Base-by-base conservation (phyloP, 2,329 filamentous ascomycete genomes). In the Decorospora gaudefroyi region DNA sequence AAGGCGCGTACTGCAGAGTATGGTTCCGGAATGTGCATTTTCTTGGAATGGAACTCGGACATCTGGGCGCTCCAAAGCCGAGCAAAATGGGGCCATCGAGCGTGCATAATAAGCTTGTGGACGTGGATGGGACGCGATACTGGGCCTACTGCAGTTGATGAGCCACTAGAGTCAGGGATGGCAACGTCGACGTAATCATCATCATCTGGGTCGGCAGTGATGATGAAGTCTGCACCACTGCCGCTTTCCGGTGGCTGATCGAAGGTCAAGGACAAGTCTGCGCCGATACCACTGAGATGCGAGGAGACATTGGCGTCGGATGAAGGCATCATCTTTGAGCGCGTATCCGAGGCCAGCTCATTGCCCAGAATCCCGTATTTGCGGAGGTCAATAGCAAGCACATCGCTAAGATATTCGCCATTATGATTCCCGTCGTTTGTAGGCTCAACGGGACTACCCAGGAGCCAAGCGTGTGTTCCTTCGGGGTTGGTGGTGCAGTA, bases 401-500 rank as follows among this genome's bases (percentile, higher is more conserved):
- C 89, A 66, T 97, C 91, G 59, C 90, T 95, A 33, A 99, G 78
- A 65, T 95, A 95, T 67, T 96, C 92, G 65, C 96, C 92, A 45
- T 90, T 85, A 3, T 82, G 79, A 11, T 85, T 76, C 26, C 86
- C 86, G 33, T 84, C 83, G 5, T 80, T 76, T 12, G 79, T 74
- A 27, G 79, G 74, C 53, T 96, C 90, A 3, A 88, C 86, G 2
- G 88, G 88, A 62, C 90, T 96, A 6, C 93, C 93, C n/a, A 99
- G 79, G 16, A 99, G 77, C 91, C 93, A 99, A 6, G 90, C 93
- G 67, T 95, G 96, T 5, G 93, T 96, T 4, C 92, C 92, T 60
- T 95, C 89, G 49, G 93, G 86, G 65, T 96, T 95, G 72, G 96
- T 87, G 3, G 90, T 95, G 69, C 93, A 97, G 67, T 99, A 99